Conservation (phyloP, 192 early-diverging fungal species). For the Gonapodya prolifera region DNA sequence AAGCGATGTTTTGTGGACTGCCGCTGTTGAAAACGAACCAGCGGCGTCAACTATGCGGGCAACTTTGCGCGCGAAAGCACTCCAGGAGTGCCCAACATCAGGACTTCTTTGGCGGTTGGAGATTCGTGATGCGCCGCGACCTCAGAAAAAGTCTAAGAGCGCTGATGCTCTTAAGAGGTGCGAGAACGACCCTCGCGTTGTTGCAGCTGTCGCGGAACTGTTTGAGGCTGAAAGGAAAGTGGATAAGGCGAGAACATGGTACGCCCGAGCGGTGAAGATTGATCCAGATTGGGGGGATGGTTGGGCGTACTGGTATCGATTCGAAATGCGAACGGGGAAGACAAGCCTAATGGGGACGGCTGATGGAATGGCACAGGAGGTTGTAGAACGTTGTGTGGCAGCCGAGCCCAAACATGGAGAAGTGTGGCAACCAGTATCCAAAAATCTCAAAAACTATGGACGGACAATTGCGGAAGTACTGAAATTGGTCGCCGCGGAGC, state of each 20-base stretch:
- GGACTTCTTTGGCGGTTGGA: conserved; percentile 80
- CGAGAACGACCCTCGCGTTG: conserved; percentile 70
- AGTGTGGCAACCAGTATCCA: conserved; percentile 67
- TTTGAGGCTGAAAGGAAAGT: conserved; percentile 89
- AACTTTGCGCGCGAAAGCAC: conserved; percentile 67
- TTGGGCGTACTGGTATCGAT: conserved; percentile 91
- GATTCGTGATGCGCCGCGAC: conserved; percentile 71
- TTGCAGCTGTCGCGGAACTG: conserved; percentile 70
- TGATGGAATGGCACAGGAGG: conserved; percentile 24
- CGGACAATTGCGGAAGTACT: conserved; percentile 48
- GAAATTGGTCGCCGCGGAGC: conserved; percentile 18
- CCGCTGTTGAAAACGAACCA: conserved; percentile 28
- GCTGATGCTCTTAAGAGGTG: conserved; percentile 86
- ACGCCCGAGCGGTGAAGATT: conserved; percentile 62
- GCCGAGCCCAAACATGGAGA: conserved; percentile 87
- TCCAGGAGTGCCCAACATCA: conserved; percentile 83
- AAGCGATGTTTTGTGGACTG: conserved; percentile 68
- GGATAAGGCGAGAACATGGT: conserved; percentile 92
- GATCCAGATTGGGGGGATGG: conserved; percentile 83
- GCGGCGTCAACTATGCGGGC: conserved; percentile 56
- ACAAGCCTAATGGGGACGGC: neutral
- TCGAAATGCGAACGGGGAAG: conserved; percentile 70
- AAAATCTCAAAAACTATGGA: conserved; percentile 60
- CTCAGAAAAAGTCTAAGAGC: conserved; percentile 73
- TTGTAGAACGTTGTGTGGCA: conserved; percentile 54